phyloP scores from a whole-genome alignment of 1,284 basidiomycete species.

The Moesziomyces globuligerus region DNA sequence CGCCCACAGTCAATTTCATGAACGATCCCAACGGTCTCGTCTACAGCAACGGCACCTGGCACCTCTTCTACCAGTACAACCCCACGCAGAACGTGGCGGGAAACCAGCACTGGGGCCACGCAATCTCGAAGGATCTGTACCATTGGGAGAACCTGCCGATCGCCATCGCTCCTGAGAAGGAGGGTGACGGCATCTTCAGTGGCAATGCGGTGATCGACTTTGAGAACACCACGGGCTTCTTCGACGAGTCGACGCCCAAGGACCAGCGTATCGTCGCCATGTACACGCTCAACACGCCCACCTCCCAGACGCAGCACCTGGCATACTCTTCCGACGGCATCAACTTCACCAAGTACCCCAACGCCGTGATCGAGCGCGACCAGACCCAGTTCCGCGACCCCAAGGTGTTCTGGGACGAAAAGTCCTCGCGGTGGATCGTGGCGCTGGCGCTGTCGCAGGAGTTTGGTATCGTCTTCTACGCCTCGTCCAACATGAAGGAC shows the following conservation, averaged over 20 bases:
- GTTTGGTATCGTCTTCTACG: slow-evolving; percentile 68
- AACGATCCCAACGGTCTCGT: slow-evolving; percentile 70
- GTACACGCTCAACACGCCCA: slow-evolving; percentile 68
- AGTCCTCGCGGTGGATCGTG: slow-evolving; percentile 68
- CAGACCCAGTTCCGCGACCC: slow-evolving; percentile 69
- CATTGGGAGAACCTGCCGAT: slow-evolving; percentile 69
- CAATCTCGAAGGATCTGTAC: slow-evolving; percentile 69
- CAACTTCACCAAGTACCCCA: slow-evolving; percentile 68
- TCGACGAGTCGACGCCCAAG: slow-evolving; percentile 64
- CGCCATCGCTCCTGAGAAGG: slow-evolving; percentile 63
- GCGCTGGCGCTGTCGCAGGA: slow-evolving; percentile 67
- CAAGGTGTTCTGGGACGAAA: slow-evolving; percentile 68
- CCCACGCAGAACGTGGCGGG: slow-evolving; percentile 68
- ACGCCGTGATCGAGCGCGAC: slow-evolving; percentile 61
- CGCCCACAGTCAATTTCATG: slow-evolving; percentile 67
- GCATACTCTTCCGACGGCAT: slow-evolving; percentile 69
- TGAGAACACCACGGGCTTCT: slow-evolving; percentile 70
- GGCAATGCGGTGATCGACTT: slow-evolving; percentile 69
- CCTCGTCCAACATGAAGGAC: slow-evolving; percentile 67
- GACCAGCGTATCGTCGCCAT: slow-evolving; percentile 68
- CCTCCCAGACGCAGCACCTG: slow-evolving; percentile 67
- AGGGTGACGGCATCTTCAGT: slow-evolving; percentile 64
- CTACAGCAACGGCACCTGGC: slow-evolving; percentile 68
- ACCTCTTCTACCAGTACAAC: slow-evolving; percentile 70
- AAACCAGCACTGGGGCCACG: slow-evolving; percentile 70